Conservation (phyloP, 768 basidiomycete species). For the Mycena pura region DNA sequence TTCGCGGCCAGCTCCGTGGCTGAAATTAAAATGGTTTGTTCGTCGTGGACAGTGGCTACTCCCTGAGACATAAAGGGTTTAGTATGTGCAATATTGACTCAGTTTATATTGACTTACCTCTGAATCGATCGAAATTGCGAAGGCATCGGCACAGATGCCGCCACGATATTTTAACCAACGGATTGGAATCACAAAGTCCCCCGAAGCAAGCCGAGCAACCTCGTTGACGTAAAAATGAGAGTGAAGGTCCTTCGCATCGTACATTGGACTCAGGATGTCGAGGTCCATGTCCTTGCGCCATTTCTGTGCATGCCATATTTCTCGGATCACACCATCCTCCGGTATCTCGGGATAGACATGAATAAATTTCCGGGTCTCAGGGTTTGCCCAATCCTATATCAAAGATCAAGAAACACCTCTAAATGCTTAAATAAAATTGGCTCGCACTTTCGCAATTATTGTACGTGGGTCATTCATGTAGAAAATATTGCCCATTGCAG, state of each 20-base stretch:
- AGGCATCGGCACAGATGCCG: background rate
- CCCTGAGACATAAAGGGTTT: background rate
- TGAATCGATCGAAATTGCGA: background rate
- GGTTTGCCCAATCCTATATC: slow-evolving; percentile 46
- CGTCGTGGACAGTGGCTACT: background rate
- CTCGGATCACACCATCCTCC: slow-evolving; percentile 33
- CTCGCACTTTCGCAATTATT: background rate
- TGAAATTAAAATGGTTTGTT: background rate
- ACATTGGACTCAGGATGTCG: slow-evolving; percentile 28
- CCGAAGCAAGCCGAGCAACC: background rate
- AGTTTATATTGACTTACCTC: background rate
- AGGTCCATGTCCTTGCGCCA: slow-evolving; percentile 32
- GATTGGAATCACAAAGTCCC: slow-evolving; percentile 5
- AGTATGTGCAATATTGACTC: too few relatives aligned
- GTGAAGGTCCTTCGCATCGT: background rate
- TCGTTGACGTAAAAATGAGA: slow-evolving; percentile 17
- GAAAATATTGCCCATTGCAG: background rate
- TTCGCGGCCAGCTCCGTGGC: background rate
- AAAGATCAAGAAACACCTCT: background rate
- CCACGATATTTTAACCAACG: slow-evolving; percentile 6
- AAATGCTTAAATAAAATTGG: background rate
- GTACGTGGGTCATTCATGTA: background rate
- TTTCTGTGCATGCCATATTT: slow-evolving; percentile 40
- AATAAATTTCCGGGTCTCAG: slow-evolving; percentile 31
- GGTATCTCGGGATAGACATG: slow-evolving; percentile 38